These are phyloP conservation scores for Thelonectria blattea DNA, from an alignment of 2,329 filamentous ascomycete genomes.

Conservation along the genomic window DNA sequence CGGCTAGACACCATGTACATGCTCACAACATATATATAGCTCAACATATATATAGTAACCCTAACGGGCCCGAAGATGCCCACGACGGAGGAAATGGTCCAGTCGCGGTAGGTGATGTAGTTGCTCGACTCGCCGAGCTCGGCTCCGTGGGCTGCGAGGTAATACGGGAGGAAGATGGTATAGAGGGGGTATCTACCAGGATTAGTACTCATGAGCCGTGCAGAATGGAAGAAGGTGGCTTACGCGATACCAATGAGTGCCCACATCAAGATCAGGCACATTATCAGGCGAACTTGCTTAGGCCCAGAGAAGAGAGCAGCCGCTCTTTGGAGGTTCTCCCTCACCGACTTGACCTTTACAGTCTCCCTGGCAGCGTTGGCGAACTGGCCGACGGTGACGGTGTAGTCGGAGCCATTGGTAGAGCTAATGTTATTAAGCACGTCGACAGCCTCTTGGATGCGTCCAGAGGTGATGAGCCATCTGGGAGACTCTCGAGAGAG, in stretches of 20 bases:
- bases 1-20: constrained; percentile 44
- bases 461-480: constrained; percentile 48
- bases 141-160: constrained; percentile 47
- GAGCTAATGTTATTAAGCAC: constrained; percentile 51
- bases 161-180: constrained; percentile 52
- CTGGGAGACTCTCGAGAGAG: constrained; percentile 49
- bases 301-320: constrained; percentile 11
- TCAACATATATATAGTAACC: no score
- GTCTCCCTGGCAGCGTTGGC: background rate
- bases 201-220: background rate
- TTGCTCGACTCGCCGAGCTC: constrained; percentile 31
- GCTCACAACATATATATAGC: no score
- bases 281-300: constrained; percentile 11
- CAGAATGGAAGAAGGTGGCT: background rate
- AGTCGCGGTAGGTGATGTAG: constrained; percentile 40
- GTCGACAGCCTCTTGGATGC: constrained; percentile 51
- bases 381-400: constrained; percentile 5
- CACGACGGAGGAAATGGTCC: constrained; percentile 43
- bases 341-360: background rate
- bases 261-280: constrained; percentile 46
- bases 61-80: constrained; percentile 47
- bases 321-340: constrained; percentile 7
- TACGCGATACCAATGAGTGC: constrained; percentile 49
- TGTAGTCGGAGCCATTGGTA: constrained; percentile 25
- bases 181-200: constrained; percentile 47